Evolutionary conservation across 768 basidiomycete genomes (phyloP).

Genomic region (Amanita rubescens): DNA sequence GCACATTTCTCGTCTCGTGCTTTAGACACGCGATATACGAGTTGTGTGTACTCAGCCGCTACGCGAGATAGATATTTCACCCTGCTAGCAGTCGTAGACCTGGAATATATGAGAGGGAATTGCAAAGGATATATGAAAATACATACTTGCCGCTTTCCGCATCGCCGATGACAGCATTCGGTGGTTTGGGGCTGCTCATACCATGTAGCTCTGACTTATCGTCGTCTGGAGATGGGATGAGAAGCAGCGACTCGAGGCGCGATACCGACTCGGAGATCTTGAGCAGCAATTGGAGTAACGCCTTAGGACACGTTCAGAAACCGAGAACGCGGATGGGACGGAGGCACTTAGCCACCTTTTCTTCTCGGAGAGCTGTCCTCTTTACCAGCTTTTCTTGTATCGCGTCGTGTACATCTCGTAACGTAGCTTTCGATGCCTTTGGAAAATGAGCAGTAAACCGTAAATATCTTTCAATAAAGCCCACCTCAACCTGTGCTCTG

Average conservation of each 20-base stretch:
- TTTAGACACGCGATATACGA: slow-evolving; percentile 84
- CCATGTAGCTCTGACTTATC: slow-evolving; percentile 30
- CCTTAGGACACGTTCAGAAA: slow-evolving; percentile 34
- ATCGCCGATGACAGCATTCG: slow-evolving; percentile 27
- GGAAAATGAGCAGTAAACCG: not conserved
- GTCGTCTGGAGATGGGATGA: slow-evolving; percentile 51
- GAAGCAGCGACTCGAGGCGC: slow-evolving; percentile 79
- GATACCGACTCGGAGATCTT: slow-evolving; percentile 90
- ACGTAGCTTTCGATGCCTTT: slow-evolving; percentile 55
- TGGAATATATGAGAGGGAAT: slow-evolving; percentile 18
- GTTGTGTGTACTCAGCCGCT: slow-evolving; percentile 86
- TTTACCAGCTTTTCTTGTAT: slow-evolving; percentile 75
- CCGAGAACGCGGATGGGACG: not conserved
- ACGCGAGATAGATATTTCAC: slow-evolving; percentile 81
- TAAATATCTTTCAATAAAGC: slow-evolving; percentile 17
- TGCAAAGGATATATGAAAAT: not conserved
- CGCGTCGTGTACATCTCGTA: slow-evolving; percentile 61
- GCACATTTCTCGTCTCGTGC: slow-evolving; percentile 69
- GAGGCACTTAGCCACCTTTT: slow-evolving; percentile 52
- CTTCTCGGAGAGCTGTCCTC: slow-evolving; percentile 71
- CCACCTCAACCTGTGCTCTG: slow-evolving; percentile 59
- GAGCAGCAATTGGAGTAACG: slow-evolving; percentile 77
- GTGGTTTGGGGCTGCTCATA: slow-evolving; percentile 25
- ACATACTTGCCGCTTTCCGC: slow-evolving; percentile 39
- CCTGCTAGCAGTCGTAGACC: slow-evolving; percentile 47